phyloP scores from a whole-genome alignment of 2,329 filamentous ascomycete genomes.

The Mollisia scopiformis region DNA sequence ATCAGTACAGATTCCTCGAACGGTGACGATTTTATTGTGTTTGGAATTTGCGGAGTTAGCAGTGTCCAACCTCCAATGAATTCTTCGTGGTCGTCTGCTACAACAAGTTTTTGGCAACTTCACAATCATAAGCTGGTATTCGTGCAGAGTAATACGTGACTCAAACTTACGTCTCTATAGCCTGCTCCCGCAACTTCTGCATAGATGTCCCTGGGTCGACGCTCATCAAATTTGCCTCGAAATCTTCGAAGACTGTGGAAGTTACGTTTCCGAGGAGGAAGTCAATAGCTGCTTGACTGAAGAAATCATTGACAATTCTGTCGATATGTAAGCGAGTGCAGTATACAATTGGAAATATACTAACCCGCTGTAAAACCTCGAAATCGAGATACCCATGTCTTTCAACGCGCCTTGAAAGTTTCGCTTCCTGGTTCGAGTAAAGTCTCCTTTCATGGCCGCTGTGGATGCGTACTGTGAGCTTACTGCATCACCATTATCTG shows the following conservation, averaged over 20 bases:
- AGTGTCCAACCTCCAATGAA: conserved; percentile 90
- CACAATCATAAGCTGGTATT: no score
- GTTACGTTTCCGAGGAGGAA: conserved; percentile 90
- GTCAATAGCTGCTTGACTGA: conserved; percentile 93
- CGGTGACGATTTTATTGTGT: conserved; percentile 69
- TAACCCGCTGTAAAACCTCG: conserved; percentile 70
- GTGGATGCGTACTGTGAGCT: conserved; percentile 96
- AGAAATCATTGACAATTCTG: conserved; percentile 98
- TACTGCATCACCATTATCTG: conserved; percentile 95
- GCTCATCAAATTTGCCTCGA: conserved; percentile 90
- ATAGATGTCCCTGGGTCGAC: conserved; percentile 90
- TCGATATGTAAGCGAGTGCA: not conserved
- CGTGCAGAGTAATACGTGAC: no score
- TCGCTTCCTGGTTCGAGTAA: conserved; percentile 86
- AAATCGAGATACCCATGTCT: conserved; percentile 87
- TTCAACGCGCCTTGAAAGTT: conserved; percentile 91
- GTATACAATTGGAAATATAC: conserved; percentile 26
- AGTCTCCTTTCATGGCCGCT: conserved; percentile 94
- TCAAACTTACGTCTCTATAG: conserved; percentile 88
- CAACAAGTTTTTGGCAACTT: conserved; percentile 85
- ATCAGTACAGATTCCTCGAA: conserved; percentile 90
- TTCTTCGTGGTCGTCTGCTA: conserved; percentile 82
- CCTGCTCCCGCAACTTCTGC: conserved; percentile 80
- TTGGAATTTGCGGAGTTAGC: conserved; percentile 72
- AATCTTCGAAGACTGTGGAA: conserved; percentile 86